A percentile compares a stretch with the other conserved stretches of the same genome.
Evolutionary conservation across 345 rosid genomes (phyloP).

Genomic region (Tarenaya hassleriana): DNA sequence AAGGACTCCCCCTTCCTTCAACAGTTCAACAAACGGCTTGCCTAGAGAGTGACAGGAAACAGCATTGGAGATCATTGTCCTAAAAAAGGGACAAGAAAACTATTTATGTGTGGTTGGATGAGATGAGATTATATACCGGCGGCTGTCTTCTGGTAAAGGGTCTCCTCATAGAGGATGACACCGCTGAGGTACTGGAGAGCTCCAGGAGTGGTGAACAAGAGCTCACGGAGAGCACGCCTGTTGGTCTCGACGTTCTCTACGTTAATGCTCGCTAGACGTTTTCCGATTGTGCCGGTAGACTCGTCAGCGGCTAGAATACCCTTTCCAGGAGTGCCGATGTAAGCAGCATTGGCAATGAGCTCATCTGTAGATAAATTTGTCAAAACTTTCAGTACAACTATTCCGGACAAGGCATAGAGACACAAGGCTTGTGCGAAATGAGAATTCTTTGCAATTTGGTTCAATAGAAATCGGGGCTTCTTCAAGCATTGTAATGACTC

Average conservation of each 20-base stretch:
- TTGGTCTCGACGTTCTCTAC: conserved; percentile 66
- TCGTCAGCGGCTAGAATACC: conserved; percentile 91
- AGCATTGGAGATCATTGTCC: not conserved
- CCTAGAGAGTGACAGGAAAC: conserved; percentile 30
- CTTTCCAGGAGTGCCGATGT: conserved; percentile 85
- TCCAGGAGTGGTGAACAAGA: conserved; percentile 63
- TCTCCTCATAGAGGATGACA: conserved; percentile 61
- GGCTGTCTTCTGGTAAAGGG: conserved; percentile 63
- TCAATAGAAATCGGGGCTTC: no score
- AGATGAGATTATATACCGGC: conserved; percentile 30
- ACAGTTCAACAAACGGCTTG: conserved; percentile 56
- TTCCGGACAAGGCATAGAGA: not conserved
- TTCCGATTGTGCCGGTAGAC: conserved; percentile 80
- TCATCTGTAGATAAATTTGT: conserved; percentile 34
- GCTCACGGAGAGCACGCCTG: conserved; percentile 75
- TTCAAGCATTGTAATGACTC: no score
- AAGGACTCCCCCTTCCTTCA: conserved; percentile 66
- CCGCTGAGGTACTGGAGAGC: conserved; percentile 58
- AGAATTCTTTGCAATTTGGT: no score
- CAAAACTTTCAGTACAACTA: not conserved
- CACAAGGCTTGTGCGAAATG: not conserved
- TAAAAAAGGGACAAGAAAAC: no score
- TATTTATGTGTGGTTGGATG: no score
- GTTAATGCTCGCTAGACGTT: conserved; percentile 65
- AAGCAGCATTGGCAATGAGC: conserved; percentile 61